Conservation (phyloP, 169 alveolate species). For the Blepharisma undulans region DNA sequence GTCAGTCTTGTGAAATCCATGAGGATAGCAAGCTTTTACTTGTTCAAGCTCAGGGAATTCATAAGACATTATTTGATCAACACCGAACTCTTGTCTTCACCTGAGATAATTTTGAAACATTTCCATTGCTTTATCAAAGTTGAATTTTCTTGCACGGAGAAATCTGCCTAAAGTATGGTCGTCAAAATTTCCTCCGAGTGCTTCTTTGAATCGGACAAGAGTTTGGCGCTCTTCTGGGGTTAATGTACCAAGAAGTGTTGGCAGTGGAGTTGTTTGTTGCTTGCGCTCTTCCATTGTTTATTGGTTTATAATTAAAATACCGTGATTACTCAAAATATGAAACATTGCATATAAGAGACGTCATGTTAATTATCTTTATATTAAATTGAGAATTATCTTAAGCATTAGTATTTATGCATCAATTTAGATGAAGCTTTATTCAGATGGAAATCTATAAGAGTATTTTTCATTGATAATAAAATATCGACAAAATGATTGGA, state of each 20-base stretch:
- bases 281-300: conserved; percentile 8
- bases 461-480: background rate
- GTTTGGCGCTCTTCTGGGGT: background rate
- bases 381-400: no score
- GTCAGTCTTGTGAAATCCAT: conserved; percentile 79
- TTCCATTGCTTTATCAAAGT: conserved; percentile 56
- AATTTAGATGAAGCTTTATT: no score
- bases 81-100: conserved; percentile 76
- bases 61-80: conserved; percentile 60
- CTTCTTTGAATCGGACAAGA: conserved; percentile 15
- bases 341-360: background rate
- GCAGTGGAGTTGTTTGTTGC: background rate
- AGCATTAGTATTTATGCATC: no score
- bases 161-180: conserved; percentile 56
- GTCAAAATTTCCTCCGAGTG: background rate
- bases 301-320: background rate
- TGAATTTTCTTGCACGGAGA: conserved; percentile 83
- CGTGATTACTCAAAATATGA: background rate
- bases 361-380: no score
- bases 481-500: background rate
- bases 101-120: conserved; percentile 72
- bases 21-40: conserved; percentile 70
- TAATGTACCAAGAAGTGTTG: background rate
- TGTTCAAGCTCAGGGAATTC: conserved; percentile 54
- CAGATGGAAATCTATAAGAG: background rate